phyloP scores from a whole-genome alignment of 306 rosid genomes.

The Prunus davidiana region DNA sequence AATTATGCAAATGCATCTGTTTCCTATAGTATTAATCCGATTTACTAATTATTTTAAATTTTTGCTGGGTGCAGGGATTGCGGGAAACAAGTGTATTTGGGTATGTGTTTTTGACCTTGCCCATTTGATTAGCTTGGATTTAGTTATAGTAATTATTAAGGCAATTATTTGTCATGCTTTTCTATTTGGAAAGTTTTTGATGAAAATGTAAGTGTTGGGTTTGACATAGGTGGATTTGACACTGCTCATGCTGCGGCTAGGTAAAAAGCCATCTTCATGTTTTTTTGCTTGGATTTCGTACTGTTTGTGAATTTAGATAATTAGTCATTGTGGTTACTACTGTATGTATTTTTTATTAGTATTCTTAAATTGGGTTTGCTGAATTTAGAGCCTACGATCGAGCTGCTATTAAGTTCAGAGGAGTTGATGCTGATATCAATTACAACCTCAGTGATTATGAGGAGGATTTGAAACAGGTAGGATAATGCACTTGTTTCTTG shows the following conservation, averaged over 20 bases:
- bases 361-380: conserved; percentile 23
- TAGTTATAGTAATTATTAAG: conserved; percentile 6
- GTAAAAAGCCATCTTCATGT: conserved; percentile 30
- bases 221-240: conserved; percentile 87
- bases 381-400: conserved; percentile 91
- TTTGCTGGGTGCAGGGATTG: conserved; percentile 73
- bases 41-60: conserved; percentile 4
- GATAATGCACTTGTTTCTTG: conserved; percentile 9
- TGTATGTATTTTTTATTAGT: background rate
- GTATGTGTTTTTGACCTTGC: conserved; percentile 45
- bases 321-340: background rate
- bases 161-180: conserved; percentile 18
- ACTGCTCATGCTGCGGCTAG: conserved; percentile 99
- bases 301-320: conserved; percentile 9
- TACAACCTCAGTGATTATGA: conserved; percentile 88
- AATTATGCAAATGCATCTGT: background rate
- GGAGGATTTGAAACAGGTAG: conserved; percentile 89
- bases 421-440: conserved; percentile 96
- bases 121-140: conserved; percentile 18
- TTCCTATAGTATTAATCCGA: conserved; percentile 14
- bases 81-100: conserved; percentile 96
- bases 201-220: conserved; percentile 24
- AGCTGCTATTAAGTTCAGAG: conserved; percentile 97
- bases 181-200: conserved; percentile 38
- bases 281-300: background rate